Evolutionary conservation across 208 protist species (phyloP).

Genomic region (Trichomonas tenax): DNA sequence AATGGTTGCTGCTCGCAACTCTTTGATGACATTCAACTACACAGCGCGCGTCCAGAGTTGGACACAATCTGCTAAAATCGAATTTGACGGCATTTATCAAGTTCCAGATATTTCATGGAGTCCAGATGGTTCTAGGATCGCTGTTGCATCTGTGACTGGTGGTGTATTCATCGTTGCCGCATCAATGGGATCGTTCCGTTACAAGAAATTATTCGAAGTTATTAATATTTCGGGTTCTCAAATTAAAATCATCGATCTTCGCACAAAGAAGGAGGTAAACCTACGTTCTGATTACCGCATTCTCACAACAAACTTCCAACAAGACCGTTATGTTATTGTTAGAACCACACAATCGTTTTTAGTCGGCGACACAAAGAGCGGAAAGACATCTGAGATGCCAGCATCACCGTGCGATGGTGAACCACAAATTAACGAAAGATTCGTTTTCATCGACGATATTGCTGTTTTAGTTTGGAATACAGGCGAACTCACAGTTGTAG

Average conservation of each 20-base stretch:
- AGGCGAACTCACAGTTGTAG: not conserved
- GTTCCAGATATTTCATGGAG: not conserved
- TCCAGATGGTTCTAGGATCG: not conserved
- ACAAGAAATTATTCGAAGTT: slow-evolving; percentile 1
- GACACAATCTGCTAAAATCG: not conserved
- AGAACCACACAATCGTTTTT: slow-evolving; percentile 8
- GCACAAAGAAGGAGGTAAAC: not conserved
- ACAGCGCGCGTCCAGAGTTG: not conserved
- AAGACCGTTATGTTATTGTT: not conserved
- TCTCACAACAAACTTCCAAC: not conserved
- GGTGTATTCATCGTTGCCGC: not conserved
- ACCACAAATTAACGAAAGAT: not conserved
- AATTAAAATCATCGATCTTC: not conserved
- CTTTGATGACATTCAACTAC: not conserved
- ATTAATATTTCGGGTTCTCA: not conserved
- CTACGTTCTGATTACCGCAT: not conserved
- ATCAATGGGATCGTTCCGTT: not conserved
- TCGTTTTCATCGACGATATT: slow-evolving; percentile 18
- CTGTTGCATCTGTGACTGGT: slow-evolving; percentile 6
- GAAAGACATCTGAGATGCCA: not conserved
- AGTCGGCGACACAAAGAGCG: not conserved
- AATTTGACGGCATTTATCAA: slow-evolving; percentile 6
- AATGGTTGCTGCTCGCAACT: not conserved
- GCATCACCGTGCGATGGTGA: not conserved
- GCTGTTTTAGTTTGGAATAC: slow-evolving; percentile 14